Percentiles rank a stretch among this genome's conserved stretches.
phyloP scores from a whole-genome alignment of 1,139 yeast genomes.

The Yamadazyma atlantica region DNA sequence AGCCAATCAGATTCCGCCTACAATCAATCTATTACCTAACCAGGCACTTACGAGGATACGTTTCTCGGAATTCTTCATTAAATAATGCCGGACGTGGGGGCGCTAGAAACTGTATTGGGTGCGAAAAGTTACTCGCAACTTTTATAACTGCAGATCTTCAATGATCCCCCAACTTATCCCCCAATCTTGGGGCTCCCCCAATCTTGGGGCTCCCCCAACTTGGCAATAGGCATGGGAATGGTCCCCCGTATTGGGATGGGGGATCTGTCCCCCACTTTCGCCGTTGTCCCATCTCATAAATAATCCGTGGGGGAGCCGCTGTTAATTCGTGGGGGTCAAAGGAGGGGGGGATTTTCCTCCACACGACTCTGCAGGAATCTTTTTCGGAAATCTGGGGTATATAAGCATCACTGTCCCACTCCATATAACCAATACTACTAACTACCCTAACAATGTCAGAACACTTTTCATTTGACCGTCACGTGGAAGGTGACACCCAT shows the following conservation, averaged over 20 bases:
- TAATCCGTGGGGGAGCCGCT: not conserved
- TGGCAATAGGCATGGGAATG: too few species aligned
- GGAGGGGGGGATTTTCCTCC: not conserved
- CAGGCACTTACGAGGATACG: not conserved
- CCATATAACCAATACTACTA: not conserved
- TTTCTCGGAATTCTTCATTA: not conserved
- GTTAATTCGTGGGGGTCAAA: too few species aligned
- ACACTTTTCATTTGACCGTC: slow-evolving; percentile 23
- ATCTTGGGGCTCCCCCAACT: not conserved
- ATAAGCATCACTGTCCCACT: not conserved
- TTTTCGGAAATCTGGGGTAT: slow-evolving; percentile 3
- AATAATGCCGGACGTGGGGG: not conserved
- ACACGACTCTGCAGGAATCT: not conserved
- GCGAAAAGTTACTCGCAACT: not conserved
- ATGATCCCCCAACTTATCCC: not conserved
- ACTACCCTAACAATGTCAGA: slow-evolving; percentile 13
- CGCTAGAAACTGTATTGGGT: not conserved
- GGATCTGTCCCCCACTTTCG: not conserved
- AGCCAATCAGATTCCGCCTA: too few species aligned
- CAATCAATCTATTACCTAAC: not conserved
- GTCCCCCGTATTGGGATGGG: not conserved
- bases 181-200: not conserved
- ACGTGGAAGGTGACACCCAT: slow-evolving; percentile 24
- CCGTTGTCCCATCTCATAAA: not conserved
- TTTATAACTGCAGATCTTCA: not conserved